These are phyloP conservation scores for Metschnikowia hibisci DNA, from an alignment of 805 yeast species.

Conservation along the genomic window DNA sequence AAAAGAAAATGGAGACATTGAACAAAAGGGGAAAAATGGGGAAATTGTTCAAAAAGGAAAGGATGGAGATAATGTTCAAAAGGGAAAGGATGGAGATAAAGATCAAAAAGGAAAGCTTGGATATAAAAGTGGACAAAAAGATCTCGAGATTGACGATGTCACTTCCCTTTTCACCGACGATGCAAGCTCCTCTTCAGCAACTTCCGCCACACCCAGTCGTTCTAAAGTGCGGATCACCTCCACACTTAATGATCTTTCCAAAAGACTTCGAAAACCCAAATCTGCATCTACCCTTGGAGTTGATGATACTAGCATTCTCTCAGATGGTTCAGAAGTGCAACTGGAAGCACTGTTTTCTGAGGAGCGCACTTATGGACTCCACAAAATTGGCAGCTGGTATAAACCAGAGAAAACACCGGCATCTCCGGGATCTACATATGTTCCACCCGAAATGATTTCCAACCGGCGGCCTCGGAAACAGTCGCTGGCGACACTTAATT, in stretches of 20 bases:
- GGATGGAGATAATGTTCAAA: not conserved
- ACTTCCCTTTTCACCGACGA: not conserved
- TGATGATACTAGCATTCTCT: conserved; percentile 23
- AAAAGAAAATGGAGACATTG: not conserved
- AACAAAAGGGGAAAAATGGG: conserved; percentile 15
- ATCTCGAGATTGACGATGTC: not conserved
- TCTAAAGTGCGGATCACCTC: conserved; percentile 7
- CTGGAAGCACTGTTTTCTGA: not conserved
- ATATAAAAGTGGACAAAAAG: not conserved
- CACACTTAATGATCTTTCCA: conserved; percentile 15
- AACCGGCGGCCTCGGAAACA: conserved; percentile 42
- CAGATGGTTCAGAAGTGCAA: conserved; percentile 24
- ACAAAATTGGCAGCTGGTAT: conserved; percentile 68
- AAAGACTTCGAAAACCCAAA: conserved; percentile 20
- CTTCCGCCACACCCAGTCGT: not conserved
- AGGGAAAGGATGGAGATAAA: not conserved
- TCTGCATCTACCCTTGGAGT: conserved; percentile 22
- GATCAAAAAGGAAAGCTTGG: not conserved
- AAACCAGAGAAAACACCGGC: conserved; percentile 34
- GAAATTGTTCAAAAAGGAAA: not conserved
- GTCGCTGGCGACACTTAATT: conserved; percentile 13
- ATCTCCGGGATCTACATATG: conserved; percentile 19
- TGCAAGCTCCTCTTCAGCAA: not conserved
- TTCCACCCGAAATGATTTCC: conserved; percentile 67
- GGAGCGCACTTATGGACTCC: conserved; percentile 4